These are phyloP conservation scores for Tremellales sp. DNA, from an alignment of 1,284 basidiomycete genomes.

Conservation along the genomic window DNA sequence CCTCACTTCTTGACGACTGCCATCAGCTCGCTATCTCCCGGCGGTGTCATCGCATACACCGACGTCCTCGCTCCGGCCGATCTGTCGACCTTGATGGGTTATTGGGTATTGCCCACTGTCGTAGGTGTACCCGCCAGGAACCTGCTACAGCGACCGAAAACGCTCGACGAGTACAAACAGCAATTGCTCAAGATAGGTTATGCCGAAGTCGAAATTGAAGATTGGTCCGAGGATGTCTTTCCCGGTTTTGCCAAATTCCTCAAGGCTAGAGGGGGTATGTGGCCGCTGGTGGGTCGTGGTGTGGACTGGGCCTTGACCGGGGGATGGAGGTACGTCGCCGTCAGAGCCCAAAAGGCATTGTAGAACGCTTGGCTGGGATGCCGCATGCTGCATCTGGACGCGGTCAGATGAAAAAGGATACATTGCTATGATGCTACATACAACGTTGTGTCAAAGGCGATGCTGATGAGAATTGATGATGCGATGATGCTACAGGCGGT, in stretches of 20 bases:
- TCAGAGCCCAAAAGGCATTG: conserved; percentile 46
- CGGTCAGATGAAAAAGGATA: too few relatives aligned
- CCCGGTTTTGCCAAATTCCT: conserved; percentile 58
- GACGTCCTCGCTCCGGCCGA: conserved; percentile 53
- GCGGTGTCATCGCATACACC: conserved; percentile 60
- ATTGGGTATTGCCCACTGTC: conserved; percentile 32
- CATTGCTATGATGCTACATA: background rate
- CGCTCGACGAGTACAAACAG: conserved; percentile 52
- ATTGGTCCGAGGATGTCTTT: conserved; percentile 61
- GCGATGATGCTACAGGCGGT: conserved; percentile 1
- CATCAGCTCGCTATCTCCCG: conserved; percentile 49
- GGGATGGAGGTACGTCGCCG: conserved; percentile 59
- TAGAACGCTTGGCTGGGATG: background rate
- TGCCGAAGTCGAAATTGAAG: conserved; percentile 56
- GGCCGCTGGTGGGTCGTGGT: conserved; percentile 51
- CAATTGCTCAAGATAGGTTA: conserved; percentile 57
- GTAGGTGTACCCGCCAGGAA: conserved; percentile 56
- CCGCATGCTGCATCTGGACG: too few relatives aligned
- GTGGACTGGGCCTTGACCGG: conserved; percentile 48
- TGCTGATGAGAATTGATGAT: too few relatives aligned
- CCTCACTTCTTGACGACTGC: conserved; percentile 55
- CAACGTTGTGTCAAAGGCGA: too few relatives aligned
- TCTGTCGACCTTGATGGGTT: conserved; percentile 11
- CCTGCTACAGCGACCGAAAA: conserved; percentile 45
- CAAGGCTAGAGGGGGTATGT: conserved; percentile 50